A percentile compares a stretch with the other conserved stretches of the same genome.
Evolutionary conservation across 345 rosid species (phyloP).

Genomic region (Physaria fendleri): DNA sequence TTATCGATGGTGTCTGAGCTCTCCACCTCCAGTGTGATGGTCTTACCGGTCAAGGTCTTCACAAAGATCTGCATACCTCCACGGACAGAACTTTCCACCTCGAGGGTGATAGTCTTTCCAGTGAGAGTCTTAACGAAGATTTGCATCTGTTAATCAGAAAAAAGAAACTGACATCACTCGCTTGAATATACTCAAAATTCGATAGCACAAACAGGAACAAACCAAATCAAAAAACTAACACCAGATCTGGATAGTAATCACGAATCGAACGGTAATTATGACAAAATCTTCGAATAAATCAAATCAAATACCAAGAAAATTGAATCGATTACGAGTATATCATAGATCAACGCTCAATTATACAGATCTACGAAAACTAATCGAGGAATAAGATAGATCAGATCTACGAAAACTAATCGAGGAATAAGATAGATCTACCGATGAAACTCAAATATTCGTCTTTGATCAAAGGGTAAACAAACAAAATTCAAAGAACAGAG

Average conservation of each 20-base stretch:
- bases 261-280: too few species aligned
- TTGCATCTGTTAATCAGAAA: constrained; percentile 26
- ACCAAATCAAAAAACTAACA: not conserved
- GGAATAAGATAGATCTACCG: not conserved
- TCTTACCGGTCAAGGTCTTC: constrained; percentile 34
- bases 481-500: not conserved
- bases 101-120: constrained; percentile 36
- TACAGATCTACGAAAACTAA: not conserved
- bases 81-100: constrained; percentile 37
- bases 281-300: too few species aligned
- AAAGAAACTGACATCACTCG: not conserved
- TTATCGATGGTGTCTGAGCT: constrained; percentile 41
- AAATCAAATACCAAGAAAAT: too few species aligned
- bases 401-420: not conserved
- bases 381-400: too few species aligned
- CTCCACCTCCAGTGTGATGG: constrained; percentile 35
- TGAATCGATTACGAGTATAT: too few species aligned
- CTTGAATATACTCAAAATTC: not conserved
- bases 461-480: not conserved
- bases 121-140: constrained; percentile 31
- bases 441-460: not conserved
- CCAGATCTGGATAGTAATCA: too few species aligned
- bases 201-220: not conserved
- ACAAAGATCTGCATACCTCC: constrained; percentile 34
- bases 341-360: too few species aligned